Evolutionary conservation across 1,284 basidiomycete genomes (phyloP).

Genomic region (Neonothopanus nambi): DNA sequence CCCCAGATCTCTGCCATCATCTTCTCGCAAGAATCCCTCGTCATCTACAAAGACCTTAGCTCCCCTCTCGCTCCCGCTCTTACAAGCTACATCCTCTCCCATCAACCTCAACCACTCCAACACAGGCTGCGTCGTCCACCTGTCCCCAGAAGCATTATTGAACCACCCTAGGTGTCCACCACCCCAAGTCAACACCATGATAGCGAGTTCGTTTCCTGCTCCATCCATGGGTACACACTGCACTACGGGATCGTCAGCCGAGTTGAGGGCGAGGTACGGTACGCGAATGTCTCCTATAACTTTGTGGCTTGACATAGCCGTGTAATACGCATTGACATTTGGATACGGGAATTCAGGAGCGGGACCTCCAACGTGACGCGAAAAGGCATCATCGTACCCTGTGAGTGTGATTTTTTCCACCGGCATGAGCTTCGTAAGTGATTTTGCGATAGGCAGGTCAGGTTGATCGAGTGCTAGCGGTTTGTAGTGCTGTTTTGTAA

Average conservation of each 20-base stretch:
- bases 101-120: conserved; percentile 73
- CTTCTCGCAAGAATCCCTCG: conserved; percentile 62
- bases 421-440: conserved; percentile 43
- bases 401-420: conserved; percentile 56
- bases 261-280: conserved; percentile 83
- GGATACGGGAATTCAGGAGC: conserved; percentile 75
- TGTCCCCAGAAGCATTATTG: conserved; percentile 45
- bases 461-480: conserved; percentile 47
- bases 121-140: conserved; percentile 76
- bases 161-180: conserved; percentile 99
- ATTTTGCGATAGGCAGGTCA: conserved; percentile 50
- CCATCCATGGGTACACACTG: conserved; percentile 61
- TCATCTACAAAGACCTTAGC: conserved; percentile 41
- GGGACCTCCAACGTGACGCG: conserved; percentile 76
- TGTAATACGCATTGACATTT: conserved; percentile 15
- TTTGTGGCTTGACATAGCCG: conserved; percentile 41
- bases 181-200: conserved; percentile 71
- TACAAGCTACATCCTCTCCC: conserved; percentile 49
- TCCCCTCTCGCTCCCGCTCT: conserved; percentile 28
- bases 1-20: conserved; percentile 49
- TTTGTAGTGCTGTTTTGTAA: conserved; percentile 63
- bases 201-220: conserved; percentile 59
- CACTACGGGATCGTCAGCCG: conserved; percentile 91
- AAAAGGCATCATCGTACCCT: conserved; percentile 68
- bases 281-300: conserved; percentile 60